Evolutionary conservation across 805 yeast species (phyloP).

Genomic region (Candida nitratophila): DNA sequence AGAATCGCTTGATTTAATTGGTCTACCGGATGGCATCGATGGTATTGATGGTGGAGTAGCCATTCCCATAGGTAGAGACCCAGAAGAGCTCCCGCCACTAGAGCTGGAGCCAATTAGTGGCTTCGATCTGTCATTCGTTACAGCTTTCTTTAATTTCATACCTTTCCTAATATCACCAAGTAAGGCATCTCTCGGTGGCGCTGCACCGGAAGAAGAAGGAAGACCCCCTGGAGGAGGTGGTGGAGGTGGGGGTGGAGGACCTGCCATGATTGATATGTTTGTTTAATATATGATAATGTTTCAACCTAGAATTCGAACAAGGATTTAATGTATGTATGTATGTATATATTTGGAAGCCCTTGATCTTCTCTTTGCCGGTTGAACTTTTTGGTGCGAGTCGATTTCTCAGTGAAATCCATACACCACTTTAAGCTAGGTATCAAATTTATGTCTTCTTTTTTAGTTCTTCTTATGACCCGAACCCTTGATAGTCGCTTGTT

Average conservation of each 20-base stretch:
- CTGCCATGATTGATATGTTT: slow-evolving; percentile 24
- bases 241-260: slow-evolving; percentile 52
- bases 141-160: slow-evolving; percentile 48
- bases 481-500: no score
- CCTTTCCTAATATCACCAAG: slow-evolving; percentile 83
- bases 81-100: slow-evolving; percentile 4
- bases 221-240: slow-evolving; percentile 35
- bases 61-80: slow-evolving; percentile 8
- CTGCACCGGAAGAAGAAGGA: slow-evolving; percentile 47
- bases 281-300: no score
- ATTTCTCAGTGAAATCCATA: no score
- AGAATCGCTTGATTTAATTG: slow-evolving; percentile 1
- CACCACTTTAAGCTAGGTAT: no score
- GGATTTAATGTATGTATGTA: no score
- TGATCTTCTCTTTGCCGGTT: no score
- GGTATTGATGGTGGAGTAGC: slow-evolving; percentile 20
- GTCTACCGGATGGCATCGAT: slow-evolving; percentile 11
- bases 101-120: slow-evolving; percentile 39
- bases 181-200: slow-evolving; percentile 46
- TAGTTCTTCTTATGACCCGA: no score
- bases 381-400: no score
- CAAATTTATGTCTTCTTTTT: no score
- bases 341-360: no score
- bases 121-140: slow-evolving; percentile 60
- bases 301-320: no score